Conservation (phyloP, 2,329 filamentous ascomycete species). For the Fusarium stilboides region DNA sequence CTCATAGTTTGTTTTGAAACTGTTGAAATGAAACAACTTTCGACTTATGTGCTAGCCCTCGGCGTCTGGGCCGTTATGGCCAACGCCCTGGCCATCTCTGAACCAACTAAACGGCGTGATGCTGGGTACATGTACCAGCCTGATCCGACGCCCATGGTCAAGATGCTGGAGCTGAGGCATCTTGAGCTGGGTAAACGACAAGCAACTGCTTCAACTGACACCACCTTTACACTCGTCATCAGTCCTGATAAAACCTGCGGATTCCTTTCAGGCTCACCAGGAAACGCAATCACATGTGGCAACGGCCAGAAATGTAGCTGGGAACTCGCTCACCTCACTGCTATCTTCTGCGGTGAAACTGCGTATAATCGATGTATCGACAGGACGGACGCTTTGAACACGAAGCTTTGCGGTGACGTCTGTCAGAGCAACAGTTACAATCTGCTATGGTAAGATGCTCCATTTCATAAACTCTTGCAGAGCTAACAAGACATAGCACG, state of each 20-base stretch:
- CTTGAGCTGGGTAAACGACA: slow-evolving; percentile 20
- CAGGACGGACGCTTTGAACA: background rate
- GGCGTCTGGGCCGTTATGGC: background rate
- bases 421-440: slow-evolving; percentile 36
- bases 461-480: fast-evolving
- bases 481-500: slow-evolving; percentile 6
- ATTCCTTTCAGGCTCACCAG: slow-evolving; percentile 32
- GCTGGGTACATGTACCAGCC: slow-evolving; percentile 19
- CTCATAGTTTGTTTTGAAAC: background rate
- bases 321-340: slow-evolving; percentile 9
- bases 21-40: slow-evolving; percentile 5
- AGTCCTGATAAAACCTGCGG: slow-evolving; percentile 34
- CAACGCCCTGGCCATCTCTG: slow-evolving; percentile 22
- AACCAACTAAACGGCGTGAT: slow-evolving; percentile 20
- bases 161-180: slow-evolving; percentile 15
- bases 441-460: slow-evolving; percentile 27
- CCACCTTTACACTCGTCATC: slow-evolving; percentile 23
- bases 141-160: slow-evolving; percentile 15
- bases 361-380: slow-evolving; percentile 10
- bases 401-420: slow-evolving; percentile 29
- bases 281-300: slow-evolving; percentile 33
- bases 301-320: slow-evolving; percentile 22
- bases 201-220: background rate
- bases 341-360: slow-evolving; percentile 18
- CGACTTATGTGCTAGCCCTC: slow-evolving; percentile 1